Percentiles rank a stretch among this genome's conserved stretches.
Evolutionary conservation across 208 protist species (phyloP).

Genomic region (Crithidia bombi): DNA sequence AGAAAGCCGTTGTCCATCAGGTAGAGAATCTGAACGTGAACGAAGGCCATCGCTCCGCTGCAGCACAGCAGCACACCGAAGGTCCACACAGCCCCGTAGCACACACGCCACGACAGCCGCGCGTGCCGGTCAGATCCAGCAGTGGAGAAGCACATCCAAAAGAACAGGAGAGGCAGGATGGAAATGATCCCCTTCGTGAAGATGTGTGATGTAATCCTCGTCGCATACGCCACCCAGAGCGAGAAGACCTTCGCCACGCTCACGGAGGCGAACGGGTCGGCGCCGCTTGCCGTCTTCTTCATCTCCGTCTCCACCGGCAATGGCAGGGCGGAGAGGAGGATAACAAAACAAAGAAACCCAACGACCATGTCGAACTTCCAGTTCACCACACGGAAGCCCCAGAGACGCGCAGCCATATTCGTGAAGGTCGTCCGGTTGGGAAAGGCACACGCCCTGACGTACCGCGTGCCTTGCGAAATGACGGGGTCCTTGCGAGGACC

Average conservation of each 20-base stretch:
- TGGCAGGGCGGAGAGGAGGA: slow-evolving; percentile 72
- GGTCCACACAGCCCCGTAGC: slow-evolving; percentile 65
- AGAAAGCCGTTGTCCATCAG: slow-evolving; percentile 60
- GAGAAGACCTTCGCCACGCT: slow-evolving; percentile 32
- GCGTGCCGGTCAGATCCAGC: slow-evolving; percentile 52
- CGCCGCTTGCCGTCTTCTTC: slow-evolving; percentile 7
- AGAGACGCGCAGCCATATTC: slow-evolving; percentile 60
- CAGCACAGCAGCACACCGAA: slow-evolving; percentile 49
- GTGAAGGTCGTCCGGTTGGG: slow-evolving; percentile 68
- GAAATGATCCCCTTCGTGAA: slow-evolving; percentile 55
- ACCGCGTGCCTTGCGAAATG: slow-evolving; percentile 68
- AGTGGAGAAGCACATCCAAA: slow-evolving; percentile 60
- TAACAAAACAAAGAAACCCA: slow-evolving; percentile 64
- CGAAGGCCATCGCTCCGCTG: slow-evolving; percentile 49
- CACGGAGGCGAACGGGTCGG: neutral
- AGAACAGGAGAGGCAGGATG: slow-evolving; percentile 48
- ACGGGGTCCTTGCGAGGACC: slow-evolving; percentile 59
- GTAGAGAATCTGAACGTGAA: slow-evolving; percentile 58
- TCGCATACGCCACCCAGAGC: slow-evolving; percentile 42
- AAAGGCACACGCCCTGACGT: slow-evolving; percentile 61
- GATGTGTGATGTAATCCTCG: slow-evolving; percentile 49
- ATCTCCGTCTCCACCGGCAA: slow-evolving; percentile 36
- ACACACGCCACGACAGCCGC: slow-evolving; percentile 44
- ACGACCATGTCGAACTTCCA: slow-evolving; percentile 89
- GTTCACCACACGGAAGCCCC: slow-evolving; percentile 81